phyloP scores from a whole-genome alignment of 2,329 filamentous ascomycete species.

The Helotiales sp. region DNA sequence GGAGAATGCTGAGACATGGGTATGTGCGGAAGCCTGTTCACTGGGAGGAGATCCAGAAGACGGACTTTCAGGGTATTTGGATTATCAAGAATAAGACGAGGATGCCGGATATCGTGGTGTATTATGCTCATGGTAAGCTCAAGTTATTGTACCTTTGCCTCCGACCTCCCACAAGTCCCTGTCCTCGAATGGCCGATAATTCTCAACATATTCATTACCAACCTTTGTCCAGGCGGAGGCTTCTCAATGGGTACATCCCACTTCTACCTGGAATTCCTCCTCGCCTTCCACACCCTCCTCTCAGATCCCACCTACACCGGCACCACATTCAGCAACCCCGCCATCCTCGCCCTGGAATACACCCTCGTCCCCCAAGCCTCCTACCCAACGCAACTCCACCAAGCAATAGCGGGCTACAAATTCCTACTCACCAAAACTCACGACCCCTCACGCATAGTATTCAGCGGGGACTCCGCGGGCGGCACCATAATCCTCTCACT shows the following conservation, averaged over 20 bases:
- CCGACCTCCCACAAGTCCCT: too few relatives aligned
- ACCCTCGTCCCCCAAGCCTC: conserved; percentile 25
- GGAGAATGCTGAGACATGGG: conserved; percentile 77
- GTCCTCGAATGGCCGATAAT: too few relatives aligned
- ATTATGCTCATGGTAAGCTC: conserved; percentile 75
- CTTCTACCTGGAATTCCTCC: conserved; percentile 85
- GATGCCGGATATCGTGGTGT: conserved; percentile 77
- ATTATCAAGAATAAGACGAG: conserved; percentile 64
- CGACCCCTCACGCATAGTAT: conserved; percentile 64
- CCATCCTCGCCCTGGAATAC: conserved; percentile 68
- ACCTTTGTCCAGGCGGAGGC: conserved; percentile 65
- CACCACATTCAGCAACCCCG: conserved; percentile 75
- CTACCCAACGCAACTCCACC: conserved; percentile 27
- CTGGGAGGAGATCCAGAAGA: conserved; percentile 64
- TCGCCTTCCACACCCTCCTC: conserved; percentile 72
- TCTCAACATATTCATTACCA: neutral
- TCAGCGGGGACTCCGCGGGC: conserved; percentile 82
- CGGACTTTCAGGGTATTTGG: conserved; percentile 70
- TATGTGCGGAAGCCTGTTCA: conserved; percentile 64
- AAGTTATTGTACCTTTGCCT: neutral
- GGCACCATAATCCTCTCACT: conserved; percentile 75
- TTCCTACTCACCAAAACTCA: conserved; percentile 47
- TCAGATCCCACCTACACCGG: conserved; percentile 46
- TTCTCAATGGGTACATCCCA: conserved; percentile 82
- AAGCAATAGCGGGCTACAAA: conserved; percentile 24